Evolutionary conservation across 768 basidiomycete genomes (phyloP).

Genomic region (Pleurotus eryngii): DNA sequence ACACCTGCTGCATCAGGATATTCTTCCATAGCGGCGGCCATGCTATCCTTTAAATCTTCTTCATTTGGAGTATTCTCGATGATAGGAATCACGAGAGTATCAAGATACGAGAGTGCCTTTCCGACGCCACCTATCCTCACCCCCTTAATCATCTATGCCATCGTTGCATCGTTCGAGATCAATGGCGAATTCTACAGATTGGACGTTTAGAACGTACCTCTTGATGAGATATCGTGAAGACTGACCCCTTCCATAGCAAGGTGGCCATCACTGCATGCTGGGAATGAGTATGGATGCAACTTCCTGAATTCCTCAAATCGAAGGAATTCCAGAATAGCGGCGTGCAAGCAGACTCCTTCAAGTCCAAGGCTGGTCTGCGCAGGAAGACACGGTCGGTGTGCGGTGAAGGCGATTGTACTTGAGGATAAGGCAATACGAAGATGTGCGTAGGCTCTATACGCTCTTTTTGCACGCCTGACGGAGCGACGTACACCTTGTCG

Average conservation of each 20-base stretch:
- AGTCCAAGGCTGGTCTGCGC: conserved; percentile 61
- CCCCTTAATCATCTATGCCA: conserved; percentile 86
- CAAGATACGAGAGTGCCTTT: conserved; percentile 73
- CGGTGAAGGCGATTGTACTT: conserved; percentile 50
- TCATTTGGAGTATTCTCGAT: conserved; percentile 91
- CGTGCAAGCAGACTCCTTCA: conserved; percentile 87
- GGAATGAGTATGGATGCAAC: conserved; percentile 90
- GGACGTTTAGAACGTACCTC: conserved; percentile 26
- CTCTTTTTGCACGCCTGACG: conserved; percentile 90
- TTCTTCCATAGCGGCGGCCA: conserved; percentile 80
- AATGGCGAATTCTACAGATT: too few relatives aligned
- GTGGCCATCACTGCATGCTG: conserved; percentile 91
- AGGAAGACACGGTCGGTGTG: conserved; percentile 73
- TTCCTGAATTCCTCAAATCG: conserved; percentile 71
- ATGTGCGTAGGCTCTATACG: conserved; percentile 81
- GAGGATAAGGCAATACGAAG: conserved; percentile 82
- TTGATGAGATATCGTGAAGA: conserved; percentile 83
- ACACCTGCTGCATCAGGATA: conserved; percentile 78
- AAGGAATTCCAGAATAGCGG: conserved; percentile 94
- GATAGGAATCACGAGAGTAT: conserved; percentile 82
- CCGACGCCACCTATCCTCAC: conserved; percentile 77
- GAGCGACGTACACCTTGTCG: conserved; percentile 81
- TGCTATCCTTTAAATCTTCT: conserved; percentile 84
- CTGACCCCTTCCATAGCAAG: conserved; percentile 64
- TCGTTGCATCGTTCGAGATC: background rate